These are phyloP conservation scores for Byssochlamys sp. DNA, from an alignment of 2,329 filamentous ascomycete genomes.

Conservation along the genomic window DNA sequence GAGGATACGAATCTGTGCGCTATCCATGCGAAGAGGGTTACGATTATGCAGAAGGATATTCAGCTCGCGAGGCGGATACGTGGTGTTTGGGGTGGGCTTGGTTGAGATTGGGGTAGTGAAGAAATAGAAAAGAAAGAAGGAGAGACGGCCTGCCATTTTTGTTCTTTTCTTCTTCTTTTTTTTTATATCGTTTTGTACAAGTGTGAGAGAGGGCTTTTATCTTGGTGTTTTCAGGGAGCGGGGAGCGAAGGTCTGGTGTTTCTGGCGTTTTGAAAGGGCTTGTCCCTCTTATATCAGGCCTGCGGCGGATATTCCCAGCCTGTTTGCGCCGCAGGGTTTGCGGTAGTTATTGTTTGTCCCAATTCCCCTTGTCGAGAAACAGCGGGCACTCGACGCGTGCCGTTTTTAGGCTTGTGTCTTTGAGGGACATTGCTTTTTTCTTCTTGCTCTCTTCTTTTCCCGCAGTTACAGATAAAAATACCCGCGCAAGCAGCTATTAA, in stretches of 20 bases:
- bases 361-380: not conserved
- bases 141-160: slow-evolving; percentile 1
- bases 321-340: not conserved
- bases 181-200: not conserved
- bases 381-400: not conserved
- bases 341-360: not conserved
- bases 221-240: not conserved
- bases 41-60: slow-evolving; percentile 97
- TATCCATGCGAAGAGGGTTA: slow-evolving; percentile 91
- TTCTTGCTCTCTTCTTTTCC: slow-evolving; percentile 4
- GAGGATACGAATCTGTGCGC: slow-evolving; percentile 93
- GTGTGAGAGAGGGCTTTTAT: not conserved
- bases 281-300: not conserved
- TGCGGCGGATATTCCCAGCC: not conserved
- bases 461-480: slow-evolving; percentile 1
- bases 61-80: slow-evolving; percentile 76
- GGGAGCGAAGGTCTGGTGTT: not conserved
- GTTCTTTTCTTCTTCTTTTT: not conserved
- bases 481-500: slow-evolving; percentile 2
- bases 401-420: not conserved
- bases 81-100: slow-evolving; percentile 65
- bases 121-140: not conserved
- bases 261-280: not conserved
- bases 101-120: slow-evolving; percentile 25
- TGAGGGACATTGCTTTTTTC: not conserved